Evolutionary conservation across 495 filamentous ascomycete species (phyloP), one percentile per base, ranked within the genome.

Genomic region (Penicillium atrosanguineum): DNA sequence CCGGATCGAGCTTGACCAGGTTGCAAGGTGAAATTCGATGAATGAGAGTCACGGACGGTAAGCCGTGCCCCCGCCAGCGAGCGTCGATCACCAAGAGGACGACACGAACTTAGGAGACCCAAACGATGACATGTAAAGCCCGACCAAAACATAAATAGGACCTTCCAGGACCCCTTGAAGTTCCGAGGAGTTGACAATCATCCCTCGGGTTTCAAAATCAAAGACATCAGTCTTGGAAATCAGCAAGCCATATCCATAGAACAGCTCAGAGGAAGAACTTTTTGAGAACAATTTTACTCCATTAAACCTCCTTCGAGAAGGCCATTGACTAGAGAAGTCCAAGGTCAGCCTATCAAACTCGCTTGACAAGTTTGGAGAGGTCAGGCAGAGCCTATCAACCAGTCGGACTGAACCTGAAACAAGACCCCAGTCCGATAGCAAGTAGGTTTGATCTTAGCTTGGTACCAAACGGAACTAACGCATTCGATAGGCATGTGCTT

Each of bases 401-500:
- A 47, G 29, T 56, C 57, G 9, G 29, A 50, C 57, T 54, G 43
- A 62, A 60, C 45, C 62, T 76, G 71, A 74, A 74, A 76, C 73
- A 55, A 59, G 53, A 63, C 57, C 21, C 62, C 55, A 58, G 53
- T 50, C 55, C 61, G 44, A 58, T 45, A 66, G 53, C 48, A 65
- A 70, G 73, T 76, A 48, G 60, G 69, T 73, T 68, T 64, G 51
- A 62, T 64, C 55, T 40, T 23, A 54, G 54, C 53, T 58, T 54
- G 44, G 56, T 40, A 53, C 47, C 38, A 54, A 48, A 19, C 37
- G 53, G 55, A 44, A 53, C 72, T 79, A 60, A 77, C 64, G 26
- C 46, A 60, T 65, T 38, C 58, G 63, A 68, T 65, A 77, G 78
- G 60, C 59, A 82, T 82, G 79, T 82, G 79, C 57, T 82, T 81